These are phyloP conservation scores for Xylaria sp. DNA, from an alignment of 2,329 filamentous ascomycete genomes.

Conservation along the genomic window DNA sequence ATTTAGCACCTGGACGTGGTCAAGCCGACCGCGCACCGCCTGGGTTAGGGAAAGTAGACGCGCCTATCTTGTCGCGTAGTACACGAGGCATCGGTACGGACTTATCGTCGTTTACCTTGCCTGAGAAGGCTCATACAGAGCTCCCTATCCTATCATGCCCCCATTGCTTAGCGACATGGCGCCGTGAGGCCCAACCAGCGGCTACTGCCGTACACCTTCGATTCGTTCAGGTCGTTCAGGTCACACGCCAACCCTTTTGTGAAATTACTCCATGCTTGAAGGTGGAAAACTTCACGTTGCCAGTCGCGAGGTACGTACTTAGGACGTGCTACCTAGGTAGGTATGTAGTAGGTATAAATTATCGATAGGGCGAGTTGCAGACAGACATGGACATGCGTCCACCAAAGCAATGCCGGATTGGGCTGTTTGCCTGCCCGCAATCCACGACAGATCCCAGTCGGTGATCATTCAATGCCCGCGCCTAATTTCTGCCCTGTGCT, in stretches of 20 bases:
- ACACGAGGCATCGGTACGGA: neutral
- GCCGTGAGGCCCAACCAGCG: neutral
- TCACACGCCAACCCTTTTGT: neutral
- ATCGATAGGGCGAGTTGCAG: conserved; percentile 1
- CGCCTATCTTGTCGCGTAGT: conserved; percentile 2
- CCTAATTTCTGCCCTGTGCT: conserved; percentile 18
- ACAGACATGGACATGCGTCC: too few relatives aligned
- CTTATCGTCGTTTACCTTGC: neutral
- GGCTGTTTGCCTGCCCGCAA: conserved; percentile 14
- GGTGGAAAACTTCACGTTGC: too few relatives aligned
- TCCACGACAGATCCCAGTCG: conserved; percentile 16
- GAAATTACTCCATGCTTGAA: conserved; percentile 2
- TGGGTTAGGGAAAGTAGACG: conserved; percentile 4
- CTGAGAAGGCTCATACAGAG: neutral
- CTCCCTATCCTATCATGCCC: conserved; percentile 9
- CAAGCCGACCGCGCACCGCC: conserved; percentile 8
- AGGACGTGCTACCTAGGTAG: too few relatives aligned
- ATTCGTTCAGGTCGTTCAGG: neutral
- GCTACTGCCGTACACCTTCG: conserved; percentile 5
- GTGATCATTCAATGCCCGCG: conserved; percentile 27
- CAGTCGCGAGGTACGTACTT: too few relatives aligned
- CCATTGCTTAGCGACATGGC: conserved; percentile 1
- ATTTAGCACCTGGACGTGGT: conserved; percentile 8
- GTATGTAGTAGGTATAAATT: too few relatives aligned
- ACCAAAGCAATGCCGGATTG: neutral